phyloP scores from a whole-genome alignment of 306 rosid genomes.

The Casuarina glauca region DNA sequence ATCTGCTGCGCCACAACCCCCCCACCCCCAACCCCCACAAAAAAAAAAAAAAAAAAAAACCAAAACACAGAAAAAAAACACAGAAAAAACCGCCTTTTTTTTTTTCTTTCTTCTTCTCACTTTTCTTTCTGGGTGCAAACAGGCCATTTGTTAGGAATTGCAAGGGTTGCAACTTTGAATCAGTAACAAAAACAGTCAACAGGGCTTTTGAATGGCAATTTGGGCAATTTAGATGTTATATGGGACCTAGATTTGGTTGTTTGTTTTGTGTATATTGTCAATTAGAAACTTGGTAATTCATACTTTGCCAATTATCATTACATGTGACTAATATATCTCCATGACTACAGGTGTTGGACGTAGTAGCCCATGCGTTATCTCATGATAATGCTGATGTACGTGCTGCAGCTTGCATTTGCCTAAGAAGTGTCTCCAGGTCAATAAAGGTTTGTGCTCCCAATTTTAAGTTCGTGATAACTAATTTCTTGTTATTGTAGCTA shows the following conservation, averaged over 20 bases:
- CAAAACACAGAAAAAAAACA: too few species aligned
- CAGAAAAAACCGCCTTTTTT: too few species aligned
- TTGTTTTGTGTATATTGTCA: not conserved
- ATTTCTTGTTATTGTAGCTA: conserved; percentile 11
- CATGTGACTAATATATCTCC: conserved; percentile 17
- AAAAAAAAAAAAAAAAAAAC: too few species aligned
- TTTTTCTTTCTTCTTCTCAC: too few species aligned
- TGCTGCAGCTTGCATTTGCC: conserved; percentile 87
- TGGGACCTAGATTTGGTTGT: conserved; percentile 18
- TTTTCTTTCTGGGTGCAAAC: not conserved
- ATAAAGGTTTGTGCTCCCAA: conserved; percentile 63
- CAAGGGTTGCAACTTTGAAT: not conserved
- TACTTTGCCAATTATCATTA: not conserved
- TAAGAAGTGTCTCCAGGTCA: conserved; percentile 86
- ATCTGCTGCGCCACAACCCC: too few species aligned
- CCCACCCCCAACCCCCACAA: too few species aligned
- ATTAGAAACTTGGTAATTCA: not conserved
- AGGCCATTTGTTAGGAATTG: not conserved
- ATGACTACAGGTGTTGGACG: conserved; percentile 55
- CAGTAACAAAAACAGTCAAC: not conserved
- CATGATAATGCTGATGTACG: conserved; percentile 71
- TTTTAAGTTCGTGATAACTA: conserved; percentile 19
- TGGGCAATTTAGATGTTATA: not conserved
- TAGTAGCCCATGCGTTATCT: conserved; percentile 58
- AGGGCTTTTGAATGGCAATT: not conserved